Conservation (phyloP, 2,329 filamentous ascomycete genomes). For the Albifimbria verrucaria region DNA sequence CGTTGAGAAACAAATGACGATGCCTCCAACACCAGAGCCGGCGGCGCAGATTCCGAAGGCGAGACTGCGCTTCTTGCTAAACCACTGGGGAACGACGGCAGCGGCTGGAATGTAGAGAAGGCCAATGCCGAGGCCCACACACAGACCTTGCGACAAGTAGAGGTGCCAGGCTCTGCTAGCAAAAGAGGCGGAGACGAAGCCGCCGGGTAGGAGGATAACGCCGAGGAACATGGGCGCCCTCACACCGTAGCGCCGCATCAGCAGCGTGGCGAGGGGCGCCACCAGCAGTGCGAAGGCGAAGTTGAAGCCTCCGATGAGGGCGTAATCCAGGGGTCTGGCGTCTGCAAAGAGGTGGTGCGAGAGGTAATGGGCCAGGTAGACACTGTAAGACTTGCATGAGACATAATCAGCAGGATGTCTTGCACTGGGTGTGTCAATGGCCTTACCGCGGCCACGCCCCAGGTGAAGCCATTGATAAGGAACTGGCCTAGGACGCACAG, state of each 20-base stretch:
- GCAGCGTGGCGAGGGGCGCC: background rate
- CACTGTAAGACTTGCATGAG: constrained; percentile 1
- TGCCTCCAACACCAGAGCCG: constrained; percentile 1
- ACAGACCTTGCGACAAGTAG: constrained; percentile 1
- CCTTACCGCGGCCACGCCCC: constrained; percentile 3
- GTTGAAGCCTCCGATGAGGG: constrained; percentile 2
- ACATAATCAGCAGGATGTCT: background rate
- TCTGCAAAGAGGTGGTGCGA: background rate
- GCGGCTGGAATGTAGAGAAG: constrained; percentile 2
- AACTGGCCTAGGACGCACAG: constrained; percentile 1
- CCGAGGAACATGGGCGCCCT: constrained; percentile 2
- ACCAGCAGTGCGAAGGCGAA: constrained; percentile 4
- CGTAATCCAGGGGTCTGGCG: constrained; percentile 1
- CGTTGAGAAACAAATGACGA: constrained; percentile 1
- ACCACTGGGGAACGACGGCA: constrained; percentile 2
- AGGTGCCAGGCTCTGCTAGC: background rate
- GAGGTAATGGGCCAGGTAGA: constrained; percentile 2
- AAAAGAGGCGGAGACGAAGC: background rate
- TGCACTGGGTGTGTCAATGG: background rate
- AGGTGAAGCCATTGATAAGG: constrained; percentile 2
- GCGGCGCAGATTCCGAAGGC: background rate
- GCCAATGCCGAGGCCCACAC: constrained; percentile 1
- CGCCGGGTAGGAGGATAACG: constrained; percentile 1
- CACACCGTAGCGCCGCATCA: background rate
- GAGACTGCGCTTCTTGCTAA: constrained; percentile 3